Evolutionary conservation across 2,329 filamentous ascomycete genomes (phyloP).

Genomic region (Pseudocercospora fuligena): DNA sequence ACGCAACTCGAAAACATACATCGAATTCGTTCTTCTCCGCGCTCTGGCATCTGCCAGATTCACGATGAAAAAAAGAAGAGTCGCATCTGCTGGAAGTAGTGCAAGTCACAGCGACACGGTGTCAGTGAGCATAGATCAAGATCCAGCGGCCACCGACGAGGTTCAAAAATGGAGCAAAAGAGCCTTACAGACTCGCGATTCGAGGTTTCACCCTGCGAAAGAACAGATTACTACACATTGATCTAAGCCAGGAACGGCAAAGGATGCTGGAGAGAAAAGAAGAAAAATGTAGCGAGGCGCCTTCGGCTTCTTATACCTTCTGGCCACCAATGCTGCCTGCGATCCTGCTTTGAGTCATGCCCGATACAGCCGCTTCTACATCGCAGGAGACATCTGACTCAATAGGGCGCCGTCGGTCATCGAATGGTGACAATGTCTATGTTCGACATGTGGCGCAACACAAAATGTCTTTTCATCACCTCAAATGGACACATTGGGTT

Average conservation of each 20-base stretch:
- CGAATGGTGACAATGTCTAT: no score
- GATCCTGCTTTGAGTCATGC: slow-evolving; percentile 6
- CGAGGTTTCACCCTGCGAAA: slow-evolving; percentile 24
- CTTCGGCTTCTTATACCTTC: not conserved
- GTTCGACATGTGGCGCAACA: no score
- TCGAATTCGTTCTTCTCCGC: slow-evolving; percentile 18
- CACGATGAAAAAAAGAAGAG: slow-evolving; percentile 22
- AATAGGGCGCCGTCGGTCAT: no score
- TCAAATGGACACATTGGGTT: no score
- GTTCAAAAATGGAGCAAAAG: slow-evolving; percentile 21
- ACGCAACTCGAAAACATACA: no score
- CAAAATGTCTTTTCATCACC: no score
- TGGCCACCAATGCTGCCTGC: not conserved
- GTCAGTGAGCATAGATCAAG: slow-evolving; percentile 17
- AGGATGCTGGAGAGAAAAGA: slow-evolving; percentile 11
- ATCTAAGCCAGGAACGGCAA: slow-evolving; percentile 20
- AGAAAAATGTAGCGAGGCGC: not conserved
- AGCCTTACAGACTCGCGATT: slow-evolving; percentile 10
- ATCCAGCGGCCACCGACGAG: slow-evolving; percentile 13
- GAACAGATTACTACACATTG: slow-evolving; percentile 29
- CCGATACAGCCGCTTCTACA: no score
- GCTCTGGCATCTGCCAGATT: not conserved
- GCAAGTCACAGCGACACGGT: slow-evolving; percentile 26
- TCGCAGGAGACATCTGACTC: no score
- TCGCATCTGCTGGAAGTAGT: slow-evolving; percentile 27